These are phyloP conservation scores for Carex sylvatica DNA, from an alignment of 202 grass and related monocot species.

Conservation along the genomic window DNA sequence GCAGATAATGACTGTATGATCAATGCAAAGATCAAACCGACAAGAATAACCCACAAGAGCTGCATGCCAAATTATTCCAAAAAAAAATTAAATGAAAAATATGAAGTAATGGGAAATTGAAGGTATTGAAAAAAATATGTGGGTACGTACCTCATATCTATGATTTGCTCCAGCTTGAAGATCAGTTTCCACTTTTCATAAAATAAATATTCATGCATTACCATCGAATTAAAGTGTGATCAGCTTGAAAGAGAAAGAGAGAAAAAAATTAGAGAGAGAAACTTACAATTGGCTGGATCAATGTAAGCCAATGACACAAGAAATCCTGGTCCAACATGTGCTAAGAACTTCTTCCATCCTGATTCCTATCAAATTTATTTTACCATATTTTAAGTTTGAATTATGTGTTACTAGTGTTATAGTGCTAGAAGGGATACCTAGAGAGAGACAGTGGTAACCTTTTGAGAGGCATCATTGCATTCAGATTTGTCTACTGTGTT, in stretches of 20 bases:
- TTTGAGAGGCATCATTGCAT: conserved; percentile 20
- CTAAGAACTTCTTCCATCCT: conserved; percentile 42
- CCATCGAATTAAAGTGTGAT: neutral
- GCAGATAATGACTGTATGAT: conserved; percentile 75
- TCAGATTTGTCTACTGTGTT: conserved; percentile 12
- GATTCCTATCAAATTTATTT: conserved; percentile 22
- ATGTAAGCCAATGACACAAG: conserved; percentile 48
- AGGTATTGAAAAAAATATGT: neutral
- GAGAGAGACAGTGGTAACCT: conserved; percentile 4
- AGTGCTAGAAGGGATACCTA: neutral
- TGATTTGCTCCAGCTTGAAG: conserved; percentile 50
- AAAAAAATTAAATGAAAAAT: neutral
- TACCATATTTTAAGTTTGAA: neutral
- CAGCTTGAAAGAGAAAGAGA: neutral
- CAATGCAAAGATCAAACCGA: conserved; percentile 63
- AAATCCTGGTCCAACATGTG: conserved; percentile 48
- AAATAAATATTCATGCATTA: neutral
- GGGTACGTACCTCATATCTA: conserved; percentile 40
- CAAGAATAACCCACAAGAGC: conserved; percentile 71
- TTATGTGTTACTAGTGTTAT: neutral
- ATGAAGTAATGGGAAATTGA: neutral
- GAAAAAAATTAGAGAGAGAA: neutral
- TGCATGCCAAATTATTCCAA: conserved; percentile 22
- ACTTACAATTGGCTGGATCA: conserved; percentile 48
- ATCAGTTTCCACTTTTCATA: conserved; percentile 39